Evolutionary conservation across 257 asterid genomes (phyloP).

Genomic region (Salvia miltiorrhiza): DNA sequence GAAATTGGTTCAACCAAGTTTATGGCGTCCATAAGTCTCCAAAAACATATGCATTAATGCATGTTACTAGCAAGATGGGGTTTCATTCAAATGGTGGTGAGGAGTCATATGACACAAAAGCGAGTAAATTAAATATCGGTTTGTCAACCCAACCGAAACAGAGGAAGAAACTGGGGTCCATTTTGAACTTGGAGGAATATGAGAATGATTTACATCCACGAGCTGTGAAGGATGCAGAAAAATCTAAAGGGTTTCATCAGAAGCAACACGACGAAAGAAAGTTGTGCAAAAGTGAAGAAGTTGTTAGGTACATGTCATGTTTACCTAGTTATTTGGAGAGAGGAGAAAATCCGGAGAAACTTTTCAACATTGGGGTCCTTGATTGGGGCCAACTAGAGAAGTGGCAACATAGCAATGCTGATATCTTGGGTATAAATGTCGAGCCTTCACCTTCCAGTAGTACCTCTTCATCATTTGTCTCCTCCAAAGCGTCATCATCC

Average conservation of each 20-base stretch:
- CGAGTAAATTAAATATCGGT: slow-evolving; percentile 7
- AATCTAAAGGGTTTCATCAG: slow-evolving; percentile 27
- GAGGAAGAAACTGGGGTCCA: slow-evolving; percentile 45
- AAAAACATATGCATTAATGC: not conserved
- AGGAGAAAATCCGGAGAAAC: slow-evolving; percentile 53
- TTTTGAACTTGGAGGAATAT: slow-evolving; percentile 40
- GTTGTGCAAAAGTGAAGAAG: slow-evolving; percentile 44
- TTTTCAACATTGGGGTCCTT: slow-evolving; percentile 69
- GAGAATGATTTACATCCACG: slow-evolving; percentile 35
- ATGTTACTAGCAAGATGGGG: slow-evolving; percentile 34
- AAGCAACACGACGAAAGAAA: slow-evolving; percentile 34
- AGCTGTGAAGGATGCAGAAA: slow-evolving; percentile 28
- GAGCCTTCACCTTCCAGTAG: slow-evolving; percentile 39
- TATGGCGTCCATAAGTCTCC: not conserved
- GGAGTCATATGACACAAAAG: slow-evolving; percentile 19
- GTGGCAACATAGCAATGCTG: slow-evolving; percentile 50
- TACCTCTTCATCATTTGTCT: slow-evolving; percentile 32
- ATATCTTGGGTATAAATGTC: slow-evolving; percentile 15
- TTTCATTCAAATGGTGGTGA: slow-evolving; percentile 21
- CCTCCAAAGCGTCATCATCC: slow-evolving; percentile 43
- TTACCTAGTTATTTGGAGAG: slow-evolving; percentile 65
- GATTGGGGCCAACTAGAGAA: slow-evolving; percentile 71
- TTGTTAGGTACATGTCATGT: slow-evolving; percentile 80
- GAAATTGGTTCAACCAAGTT: not conserved
- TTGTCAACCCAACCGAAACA: slow-evolving; percentile 24